A percentile compares a stretch with the other conserved stretches of the same genome.
phyloP scores from a whole-genome alignment of 495 filamentous ascomycete species.

The Trichocladium uniseriatum region DNA sequence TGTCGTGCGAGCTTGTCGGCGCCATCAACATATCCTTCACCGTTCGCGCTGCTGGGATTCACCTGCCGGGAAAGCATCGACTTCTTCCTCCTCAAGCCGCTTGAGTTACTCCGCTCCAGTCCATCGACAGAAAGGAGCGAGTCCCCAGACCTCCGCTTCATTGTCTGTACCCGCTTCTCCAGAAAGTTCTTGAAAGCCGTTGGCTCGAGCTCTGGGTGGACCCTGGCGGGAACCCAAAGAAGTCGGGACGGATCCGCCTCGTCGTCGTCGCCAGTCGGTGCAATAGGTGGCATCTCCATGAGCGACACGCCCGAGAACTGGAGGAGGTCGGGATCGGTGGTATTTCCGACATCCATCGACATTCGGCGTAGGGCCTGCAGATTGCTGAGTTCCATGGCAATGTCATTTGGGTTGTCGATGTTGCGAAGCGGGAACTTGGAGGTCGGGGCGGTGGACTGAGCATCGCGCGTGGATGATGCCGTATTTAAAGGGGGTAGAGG shows the following conservation, averaged over 20 bases:
- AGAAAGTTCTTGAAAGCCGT: constrained; percentile 96
- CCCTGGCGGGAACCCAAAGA: constrained; percentile 90
- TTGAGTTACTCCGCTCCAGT: constrained; percentile 50
- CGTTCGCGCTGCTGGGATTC: constrained; percentile 55
- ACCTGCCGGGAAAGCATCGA: constrained; percentile 94
- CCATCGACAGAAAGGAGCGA: constrained; percentile 57
- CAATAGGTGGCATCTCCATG: constrained; percentile 57
- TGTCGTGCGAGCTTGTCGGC: constrained; percentile 75
- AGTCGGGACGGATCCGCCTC: constrained; percentile 82
- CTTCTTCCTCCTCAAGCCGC: constrained; percentile 72
- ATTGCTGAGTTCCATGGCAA: constrained; percentile 92
- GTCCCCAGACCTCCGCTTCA: constrained; percentile 75
- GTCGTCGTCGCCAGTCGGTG: constrained; percentile 66
- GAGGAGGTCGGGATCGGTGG: constrained; percentile 87
- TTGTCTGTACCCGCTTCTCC: constrained; percentile 81
- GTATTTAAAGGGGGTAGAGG: constrained; percentile 44
- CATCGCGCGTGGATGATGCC: constrained; percentile 48
- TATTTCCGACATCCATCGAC: constrained; percentile 94
- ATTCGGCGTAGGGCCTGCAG: constrained; percentile 89
- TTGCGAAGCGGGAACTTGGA: constrained; percentile 79
- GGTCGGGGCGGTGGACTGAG: constrained; percentile 47
- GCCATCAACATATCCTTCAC: constrained; percentile 70
- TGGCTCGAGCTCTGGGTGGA: constrained; percentile 92
- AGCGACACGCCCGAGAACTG: constrained; percentile 57
- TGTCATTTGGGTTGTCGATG: constrained; percentile 84